These are phyloP conservation scores for Crotalaria pallida DNA, from an alignment of 306 rosid genomes.

Conservation along the genomic window DNA sequence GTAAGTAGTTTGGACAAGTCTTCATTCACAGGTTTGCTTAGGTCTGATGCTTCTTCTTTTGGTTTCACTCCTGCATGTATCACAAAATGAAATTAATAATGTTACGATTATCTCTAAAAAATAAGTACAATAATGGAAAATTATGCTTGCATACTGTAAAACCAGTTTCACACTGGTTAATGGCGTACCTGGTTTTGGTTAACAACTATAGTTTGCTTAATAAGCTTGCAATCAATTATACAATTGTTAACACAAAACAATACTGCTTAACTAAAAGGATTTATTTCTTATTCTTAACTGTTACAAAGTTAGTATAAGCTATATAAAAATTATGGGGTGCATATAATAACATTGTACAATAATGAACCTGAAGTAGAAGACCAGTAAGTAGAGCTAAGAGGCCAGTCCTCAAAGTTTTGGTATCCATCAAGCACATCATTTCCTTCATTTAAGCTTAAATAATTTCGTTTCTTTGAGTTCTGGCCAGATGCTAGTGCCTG, in stretches of 20 bases:
- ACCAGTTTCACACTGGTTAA: neutral
- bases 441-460: slow-evolving; percentile 39
- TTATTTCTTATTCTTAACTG: no score
- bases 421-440: slow-evolving; percentile 34
- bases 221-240: neutral
- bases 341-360: neutral
- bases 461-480: slow-evolving; percentile 25
- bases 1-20: slow-evolving; percentile 52
- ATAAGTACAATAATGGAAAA: neutral
- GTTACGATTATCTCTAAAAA: neutral
- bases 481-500: slow-evolving; percentile 36
- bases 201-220: neutral
- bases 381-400: slow-evolving; percentile 32
- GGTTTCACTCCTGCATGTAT: slow-evolving; percentile 36
- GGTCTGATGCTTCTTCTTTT: slow-evolving; percentile 43
- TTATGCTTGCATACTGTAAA: neutral
- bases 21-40: slow-evolving; percentile 38
- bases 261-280: no score
- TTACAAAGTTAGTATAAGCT: no score
- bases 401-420: slow-evolving; percentile 30
- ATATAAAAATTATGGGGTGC: neutral
- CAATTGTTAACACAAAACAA: no score
- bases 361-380: slow-evolving; percentile 33
- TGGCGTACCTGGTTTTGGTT: neutral
- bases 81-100: neutral